Percentiles rank a stretch among this genome's conserved stretches.
phyloP scores from a whole-genome alignment of 2,329 filamentous ascomycete genomes.

The Clathrospora elynae region DNA sequence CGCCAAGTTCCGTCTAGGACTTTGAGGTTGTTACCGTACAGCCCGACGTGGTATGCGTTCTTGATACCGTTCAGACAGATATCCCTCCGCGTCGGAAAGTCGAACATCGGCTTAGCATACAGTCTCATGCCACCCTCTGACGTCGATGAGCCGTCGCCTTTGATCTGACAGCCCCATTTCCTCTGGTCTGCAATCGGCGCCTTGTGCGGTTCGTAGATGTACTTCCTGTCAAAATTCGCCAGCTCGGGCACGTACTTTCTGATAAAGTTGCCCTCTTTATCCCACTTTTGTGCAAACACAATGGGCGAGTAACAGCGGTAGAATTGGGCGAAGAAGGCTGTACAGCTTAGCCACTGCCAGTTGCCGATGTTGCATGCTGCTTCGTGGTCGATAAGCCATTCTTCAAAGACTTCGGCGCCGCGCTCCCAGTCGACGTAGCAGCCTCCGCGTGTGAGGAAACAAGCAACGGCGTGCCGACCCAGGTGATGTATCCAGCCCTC shows the following conservation, averaged over 20 bases:
- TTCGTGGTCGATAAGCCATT: constrained; percentile 76
- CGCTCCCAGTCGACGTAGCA: constrained; percentile 82
- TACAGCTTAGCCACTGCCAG: constrained; percentile 79
- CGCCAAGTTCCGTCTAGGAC: constrained; percentile 67
- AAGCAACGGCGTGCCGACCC: constrained; percentile 76
- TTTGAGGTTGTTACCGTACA: constrained; percentile 67
- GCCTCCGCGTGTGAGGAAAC: constrained; percentile 78
- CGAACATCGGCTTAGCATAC: constrained; percentile 79
- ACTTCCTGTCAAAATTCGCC: constrained; percentile 65
- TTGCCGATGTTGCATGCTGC: constrained; percentile 74
- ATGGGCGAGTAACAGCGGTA: constrained; percentile 73
- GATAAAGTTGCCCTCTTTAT: constrained; percentile 69
- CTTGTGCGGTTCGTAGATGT: constrained; percentile 81
- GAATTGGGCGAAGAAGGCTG: constrained; percentile 75
- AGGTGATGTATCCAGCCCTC: constrained; percentile 84
- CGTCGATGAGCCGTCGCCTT: constrained; percentile 49
- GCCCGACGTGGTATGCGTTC: constrained; percentile 66
- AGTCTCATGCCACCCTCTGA: constrained; percentile 51
- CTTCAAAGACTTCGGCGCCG: constrained; percentile 77
- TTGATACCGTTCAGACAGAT: constrained; percentile 72
- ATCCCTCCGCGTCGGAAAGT: constrained; percentile 67
- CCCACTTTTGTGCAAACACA: constrained; percentile 76
- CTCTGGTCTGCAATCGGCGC: constrained; percentile 71
- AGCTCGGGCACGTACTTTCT: constrained; percentile 71
- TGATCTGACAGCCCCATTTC: constrained; percentile 67